phyloP scores from a whole-genome alignment of 1,139 yeast species.

The Arxiozyma bovina region DNA sequence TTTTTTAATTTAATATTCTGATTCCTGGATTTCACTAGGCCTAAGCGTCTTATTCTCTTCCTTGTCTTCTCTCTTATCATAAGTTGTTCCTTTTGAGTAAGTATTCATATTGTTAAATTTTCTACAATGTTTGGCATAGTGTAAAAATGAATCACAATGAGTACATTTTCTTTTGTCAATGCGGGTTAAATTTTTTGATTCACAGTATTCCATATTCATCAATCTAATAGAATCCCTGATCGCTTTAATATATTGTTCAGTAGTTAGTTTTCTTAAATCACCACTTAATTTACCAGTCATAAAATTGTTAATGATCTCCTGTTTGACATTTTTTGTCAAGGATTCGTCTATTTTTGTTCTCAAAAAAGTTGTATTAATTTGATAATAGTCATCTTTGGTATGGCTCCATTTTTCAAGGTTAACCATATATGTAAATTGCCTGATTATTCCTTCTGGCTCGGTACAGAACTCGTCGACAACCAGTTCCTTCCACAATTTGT shows the following conservation, averaged over 20 bases:
- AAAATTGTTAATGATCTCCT: not conserved
- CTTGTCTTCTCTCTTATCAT: not conserved
- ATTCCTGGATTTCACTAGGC: no score
- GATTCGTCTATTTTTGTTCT: not conserved
- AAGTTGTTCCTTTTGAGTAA: not conserved
- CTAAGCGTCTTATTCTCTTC: no score
- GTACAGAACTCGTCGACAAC: constrained; percentile 1
- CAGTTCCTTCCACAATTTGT: not conserved
- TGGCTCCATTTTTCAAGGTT: constrained; percentile 1
- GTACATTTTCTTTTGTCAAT: no score
- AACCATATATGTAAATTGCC: not conserved
- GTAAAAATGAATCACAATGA: no score
- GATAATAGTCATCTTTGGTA: no score
- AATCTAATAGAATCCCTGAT: not conserved
- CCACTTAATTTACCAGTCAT: not conserved
- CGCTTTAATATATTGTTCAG: not conserved
- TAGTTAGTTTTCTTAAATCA: not conserved
- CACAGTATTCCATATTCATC: no score
- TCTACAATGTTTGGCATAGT: no score
- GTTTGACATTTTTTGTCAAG: not conserved
- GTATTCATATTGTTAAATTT: no score
- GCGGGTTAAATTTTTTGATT: no score
- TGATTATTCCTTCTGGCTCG: not conserved
- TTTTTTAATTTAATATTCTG: no score
- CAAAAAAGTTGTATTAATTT: not conserved